These are phyloP conservation scores for Posidonia oceanica DNA, from an alignment of 116 monocot species.

Conservation along the genomic window DNA sequence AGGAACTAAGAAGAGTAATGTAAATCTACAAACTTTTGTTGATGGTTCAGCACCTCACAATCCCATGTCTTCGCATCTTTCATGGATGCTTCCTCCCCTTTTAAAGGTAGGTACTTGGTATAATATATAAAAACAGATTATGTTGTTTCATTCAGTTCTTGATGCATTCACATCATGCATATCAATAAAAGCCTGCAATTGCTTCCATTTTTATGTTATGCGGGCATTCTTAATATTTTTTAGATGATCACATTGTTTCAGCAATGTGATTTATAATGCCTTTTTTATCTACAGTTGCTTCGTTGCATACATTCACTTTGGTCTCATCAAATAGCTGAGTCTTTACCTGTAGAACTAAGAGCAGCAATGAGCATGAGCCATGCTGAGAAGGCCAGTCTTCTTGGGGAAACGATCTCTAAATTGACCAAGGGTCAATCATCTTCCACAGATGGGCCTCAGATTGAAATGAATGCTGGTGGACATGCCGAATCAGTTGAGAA, in stretches of 20 bases:
- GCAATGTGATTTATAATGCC: neutral
- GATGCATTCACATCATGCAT: too few species aligned
- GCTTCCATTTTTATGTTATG: too few species aligned
- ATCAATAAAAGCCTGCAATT: too few species aligned
- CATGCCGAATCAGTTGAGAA: conserved; percentile 43
- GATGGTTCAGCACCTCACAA: conserved; percentile 29
- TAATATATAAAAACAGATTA: neutral
- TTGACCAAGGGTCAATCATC: conserved; percentile 31
- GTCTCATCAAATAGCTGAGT: conserved; percentile 57
- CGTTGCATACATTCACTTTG: conserved; percentile 74
- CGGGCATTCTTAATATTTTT: too few species aligned
- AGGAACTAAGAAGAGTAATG: conserved; percentile 53
- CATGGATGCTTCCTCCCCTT: conserved; percentile 98
- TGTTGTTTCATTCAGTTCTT: neutral
- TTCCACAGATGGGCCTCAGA: conserved; percentile 37
- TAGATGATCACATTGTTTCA: too few species aligned
- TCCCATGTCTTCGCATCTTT: conserved; percentile 83
- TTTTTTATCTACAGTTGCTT: conserved; percentile 44
- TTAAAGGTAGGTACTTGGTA: conserved; percentile 40
- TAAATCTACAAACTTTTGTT: conserved; percentile 21
- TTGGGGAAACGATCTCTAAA: conserved; percentile 61
- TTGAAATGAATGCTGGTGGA: conserved; percentile 38
- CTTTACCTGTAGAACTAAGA: conserved; percentile 52
- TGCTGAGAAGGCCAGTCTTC: conserved; percentile 74
- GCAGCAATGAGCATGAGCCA: conserved; percentile 64